Evolutionary conservation across 805 yeast species (phyloP).

Genomic region (Pichia nanzhaoensis): DNA sequence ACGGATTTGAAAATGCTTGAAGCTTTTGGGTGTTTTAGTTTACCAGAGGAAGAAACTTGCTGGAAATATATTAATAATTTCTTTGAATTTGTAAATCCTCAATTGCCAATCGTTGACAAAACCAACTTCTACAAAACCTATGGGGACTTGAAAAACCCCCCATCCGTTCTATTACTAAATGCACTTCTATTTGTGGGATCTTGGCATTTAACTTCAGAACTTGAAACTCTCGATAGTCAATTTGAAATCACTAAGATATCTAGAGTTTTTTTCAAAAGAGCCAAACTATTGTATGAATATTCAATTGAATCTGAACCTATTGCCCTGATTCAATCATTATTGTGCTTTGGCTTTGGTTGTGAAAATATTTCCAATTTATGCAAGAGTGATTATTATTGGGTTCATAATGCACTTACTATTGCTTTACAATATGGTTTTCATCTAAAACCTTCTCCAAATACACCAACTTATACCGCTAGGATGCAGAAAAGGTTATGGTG

Average conservation of each 20-base stretch:
- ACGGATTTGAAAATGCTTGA: conserved; percentile 58
- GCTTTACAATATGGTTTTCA: conserved; percentile 78
- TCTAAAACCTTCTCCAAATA: conserved; percentile 29
- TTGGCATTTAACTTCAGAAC: conserved; percentile 49
- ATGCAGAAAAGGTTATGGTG: conserved; percentile 47
- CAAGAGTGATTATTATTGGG: conserved; percentile 70
- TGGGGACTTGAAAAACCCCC: conserved; percentile 50
- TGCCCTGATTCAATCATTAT: conserved; percentile 51
- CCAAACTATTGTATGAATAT: conserved; percentile 62
- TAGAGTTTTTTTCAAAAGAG: conserved; percentile 32
- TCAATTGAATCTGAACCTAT: conserved; percentile 64
- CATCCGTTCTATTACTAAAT: conserved; percentile 55
- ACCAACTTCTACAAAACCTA: conserved; percentile 53
- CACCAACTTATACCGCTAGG: conserved; percentile 19
- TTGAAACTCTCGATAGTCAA: conserved; percentile 42
- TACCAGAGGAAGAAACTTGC: conserved; percentile 60
- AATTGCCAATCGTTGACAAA: conserved; percentile 67
- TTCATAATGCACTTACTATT: conserved; percentile 57
- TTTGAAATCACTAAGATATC: conserved; percentile 38
- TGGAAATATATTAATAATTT: conserved; percentile 55
- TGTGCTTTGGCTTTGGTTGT: conserved; percentile 21
- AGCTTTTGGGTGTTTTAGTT: conserved; percentile 59
- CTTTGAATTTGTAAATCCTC: conserved; percentile 54
- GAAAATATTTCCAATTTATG: conserved; percentile 29
- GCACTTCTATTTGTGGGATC: conserved; percentile 64